These are phyloP conservation scores for Aspergillus wentii DNA, from an alignment of 495 filamentous ascomycete genomes.

Conservation along the genomic window DNA sequence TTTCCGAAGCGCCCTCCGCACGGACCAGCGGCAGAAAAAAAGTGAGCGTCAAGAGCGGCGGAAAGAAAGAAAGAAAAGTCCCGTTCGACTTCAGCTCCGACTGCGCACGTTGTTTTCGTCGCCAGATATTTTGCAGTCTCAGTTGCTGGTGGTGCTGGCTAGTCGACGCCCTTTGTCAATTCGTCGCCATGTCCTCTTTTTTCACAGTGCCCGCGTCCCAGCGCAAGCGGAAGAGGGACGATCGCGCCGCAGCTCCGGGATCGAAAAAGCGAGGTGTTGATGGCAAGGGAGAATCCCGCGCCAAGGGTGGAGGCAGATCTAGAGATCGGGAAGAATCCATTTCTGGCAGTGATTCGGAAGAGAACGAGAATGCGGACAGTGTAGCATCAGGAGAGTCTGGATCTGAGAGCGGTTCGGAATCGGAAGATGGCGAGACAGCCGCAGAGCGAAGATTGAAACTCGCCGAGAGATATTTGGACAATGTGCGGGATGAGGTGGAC, in stretches of 20 bases:
- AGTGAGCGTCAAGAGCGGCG: no score
- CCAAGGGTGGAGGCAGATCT: slow-evolving; percentile 17
- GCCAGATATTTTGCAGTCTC: no score
- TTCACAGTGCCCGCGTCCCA: slow-evolving; percentile 73
- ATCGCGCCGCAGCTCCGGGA: slow-evolving; percentile 42
- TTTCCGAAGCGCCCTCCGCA: slow-evolving; percentile 13
- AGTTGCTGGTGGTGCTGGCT: no score
- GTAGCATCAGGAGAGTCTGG: slow-evolving; percentile 38
- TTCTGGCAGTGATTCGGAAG: slow-evolving; percentile 77
- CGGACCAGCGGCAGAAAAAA: slow-evolving; percentile 40
- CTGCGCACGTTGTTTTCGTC: not conserved
- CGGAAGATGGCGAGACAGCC: slow-evolving; percentile 72
- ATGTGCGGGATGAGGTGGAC: slow-evolving; percentile 77
- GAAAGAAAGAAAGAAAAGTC: slow-evolving; percentile 5
- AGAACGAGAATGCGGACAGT: slow-evolving; percentile 49
- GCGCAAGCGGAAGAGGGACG: slow-evolving; percentile 72
- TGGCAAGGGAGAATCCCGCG: slow-evolving; percentile 24
- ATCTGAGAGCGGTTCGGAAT: slow-evolving; percentile 44
- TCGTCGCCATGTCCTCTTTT: slow-evolving; percentile 68
- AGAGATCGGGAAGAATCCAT: slow-evolving; percentile 60
- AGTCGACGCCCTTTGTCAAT: not conserved
- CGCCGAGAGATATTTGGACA: slow-evolving; percentile 89
- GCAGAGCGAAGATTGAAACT: slow-evolving; percentile 82
- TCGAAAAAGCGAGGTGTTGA: slow-evolving; percentile 53
- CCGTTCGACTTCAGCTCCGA: slow-evolving; percentile 5